These are phyloP conservation scores for Thalassiosira oceanica DNA, from an alignment of 352 stramenopile species.

Conservation along the genomic window DNA sequence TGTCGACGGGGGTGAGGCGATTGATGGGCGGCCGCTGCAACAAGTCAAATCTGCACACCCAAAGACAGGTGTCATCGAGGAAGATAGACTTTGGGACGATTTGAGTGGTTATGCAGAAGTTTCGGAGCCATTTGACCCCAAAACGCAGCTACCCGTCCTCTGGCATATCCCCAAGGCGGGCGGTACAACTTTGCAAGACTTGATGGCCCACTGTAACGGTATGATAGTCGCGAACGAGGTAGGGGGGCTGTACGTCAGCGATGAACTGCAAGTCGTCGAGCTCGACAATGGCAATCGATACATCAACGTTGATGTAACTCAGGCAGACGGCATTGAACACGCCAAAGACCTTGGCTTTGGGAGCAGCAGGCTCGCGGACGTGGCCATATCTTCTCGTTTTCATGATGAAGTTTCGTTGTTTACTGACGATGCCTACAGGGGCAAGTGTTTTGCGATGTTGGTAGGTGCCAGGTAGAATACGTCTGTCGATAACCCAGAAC, in stretches of 20 bases:
- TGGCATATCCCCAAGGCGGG: slow-evolving; percentile 47
- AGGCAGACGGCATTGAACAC: slow-evolving; percentile 29
- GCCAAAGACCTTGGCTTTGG: slow-evolving; percentile 39
- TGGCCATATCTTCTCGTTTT: too few species aligned
- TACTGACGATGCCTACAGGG: too few species aligned
- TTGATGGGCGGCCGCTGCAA: too few species aligned
- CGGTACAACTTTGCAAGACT: slow-evolving; percentile 41
- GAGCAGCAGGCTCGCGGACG: slow-evolving; percentile 35
- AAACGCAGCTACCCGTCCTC: slow-evolving; percentile 24
- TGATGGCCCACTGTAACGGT: slow-evolving; percentile 40
- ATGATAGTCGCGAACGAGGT: slow-evolving; percentile 46
- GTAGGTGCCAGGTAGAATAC: too few species aligned
- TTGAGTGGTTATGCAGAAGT: slow-evolving; percentile 34
- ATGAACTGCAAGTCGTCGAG: slow-evolving; percentile 28
- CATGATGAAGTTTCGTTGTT: too few species aligned
- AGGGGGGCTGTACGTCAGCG: too few species aligned
- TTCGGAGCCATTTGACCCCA: slow-evolving; percentile 17
- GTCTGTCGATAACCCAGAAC: too few species aligned
- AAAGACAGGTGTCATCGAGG: slow-evolving; percentile 13
- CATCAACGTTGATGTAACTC: slow-evolving; percentile 58
- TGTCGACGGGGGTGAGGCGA: too few species aligned
- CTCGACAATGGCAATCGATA: slow-evolving; percentile 47
- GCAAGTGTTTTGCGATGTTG: too few species aligned
- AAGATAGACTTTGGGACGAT: slow-evolving; percentile 30
- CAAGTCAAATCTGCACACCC: slow-evolving; percentile 5